Evolutionary conservation across 2,329 filamentous ascomycete genomes (phyloP).

Genomic region (Capronia coronata): DNA sequence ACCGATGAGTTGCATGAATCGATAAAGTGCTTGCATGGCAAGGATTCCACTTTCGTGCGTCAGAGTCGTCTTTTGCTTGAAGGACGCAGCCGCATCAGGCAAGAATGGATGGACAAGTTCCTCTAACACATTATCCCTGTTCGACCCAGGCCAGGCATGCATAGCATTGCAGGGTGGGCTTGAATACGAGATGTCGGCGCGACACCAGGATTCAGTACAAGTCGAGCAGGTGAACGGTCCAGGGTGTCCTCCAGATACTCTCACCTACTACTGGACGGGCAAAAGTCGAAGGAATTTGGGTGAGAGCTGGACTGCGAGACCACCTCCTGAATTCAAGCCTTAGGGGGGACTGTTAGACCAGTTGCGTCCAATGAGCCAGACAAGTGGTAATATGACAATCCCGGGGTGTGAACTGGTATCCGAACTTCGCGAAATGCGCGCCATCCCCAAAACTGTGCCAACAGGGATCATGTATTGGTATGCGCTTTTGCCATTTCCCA

Average conservation of each 20-base stretch:
- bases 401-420: constrained; percentile 7
- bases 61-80: constrained; percentile 5
- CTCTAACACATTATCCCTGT: constrained; percentile 7
- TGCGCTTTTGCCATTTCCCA: neutral
- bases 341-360: neutral
- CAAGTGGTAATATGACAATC: constrained; percentile 5
- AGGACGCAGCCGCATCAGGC: neutral
- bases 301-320: constrained; percentile 8
- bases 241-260: neutral
- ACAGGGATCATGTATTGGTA: constrained; percentile 2
- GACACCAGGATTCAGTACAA: neutral
- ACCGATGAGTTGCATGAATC: constrained; percentile 8
- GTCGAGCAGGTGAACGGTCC: neutral
- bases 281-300: constrained; percentile 1
- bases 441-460: constrained; percentile 2
- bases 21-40: constrained; percentile 23
- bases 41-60: constrained; percentile 1
- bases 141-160: constrained; percentile 1
- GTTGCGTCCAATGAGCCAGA: neutral
- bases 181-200: neutral
- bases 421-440: constrained; percentile 2
- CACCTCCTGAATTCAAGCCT: neutral
- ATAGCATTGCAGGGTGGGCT: constrained; percentile 1
- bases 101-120: neutral
- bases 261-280: neutral